Percentiles rank a stretch among this genome's conserved stretches.
Conservation (phyloP, 2,329 filamentous ascomycete genomes). For the Exophiala calicioides region DNA sequence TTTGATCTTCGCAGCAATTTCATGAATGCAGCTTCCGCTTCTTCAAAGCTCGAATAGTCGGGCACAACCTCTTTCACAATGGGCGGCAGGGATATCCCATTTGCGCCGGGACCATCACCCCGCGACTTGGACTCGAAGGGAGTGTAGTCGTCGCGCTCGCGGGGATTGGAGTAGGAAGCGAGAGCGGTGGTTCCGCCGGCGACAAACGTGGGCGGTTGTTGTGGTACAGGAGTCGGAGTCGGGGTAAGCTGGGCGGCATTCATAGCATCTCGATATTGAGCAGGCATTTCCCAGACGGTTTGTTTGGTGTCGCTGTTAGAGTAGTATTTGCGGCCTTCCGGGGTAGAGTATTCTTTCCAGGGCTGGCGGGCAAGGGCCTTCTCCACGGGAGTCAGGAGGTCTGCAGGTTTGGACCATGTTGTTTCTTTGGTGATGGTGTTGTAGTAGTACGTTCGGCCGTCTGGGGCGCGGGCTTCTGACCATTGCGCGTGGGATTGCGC, state of each 20-base stretch:
- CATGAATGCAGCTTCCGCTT: slow-evolving; percentile 89
- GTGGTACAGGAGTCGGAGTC: slow-evolving; percentile 44
- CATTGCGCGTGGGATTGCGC: slow-evolving; percentile 63
- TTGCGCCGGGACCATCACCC: slow-evolving; percentile 44
- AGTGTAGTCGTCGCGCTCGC: slow-evolving; percentile 52
- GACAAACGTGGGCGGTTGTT: slow-evolving; percentile 58
- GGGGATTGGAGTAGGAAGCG: slow-evolving; percentile 38
- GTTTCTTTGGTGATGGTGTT: slow-evolving; percentile 83
- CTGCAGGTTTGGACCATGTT: slow-evolving; percentile 91
- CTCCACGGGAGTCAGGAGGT: slow-evolving; percentile 81
- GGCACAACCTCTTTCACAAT: slow-evolving; percentile 60
- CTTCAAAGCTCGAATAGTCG: slow-evolving; percentile 76
- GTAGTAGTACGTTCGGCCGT: slow-evolving; percentile 89
- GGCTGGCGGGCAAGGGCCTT: slow-evolving; percentile 78
- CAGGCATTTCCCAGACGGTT: slow-evolving; percentile 94
- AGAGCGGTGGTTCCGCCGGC: slow-evolving; percentile 55
- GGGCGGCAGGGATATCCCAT: slow-evolving; percentile 41
- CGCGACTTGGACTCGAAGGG: slow-evolving; percentile 50
- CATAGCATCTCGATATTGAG: slow-evolving; percentile 73
- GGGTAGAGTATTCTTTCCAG: slow-evolving; percentile 89
- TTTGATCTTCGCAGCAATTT: slow-evolving; percentile 84
- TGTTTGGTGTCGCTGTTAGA: slow-evolving; percentile 88
- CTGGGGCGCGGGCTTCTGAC: slow-evolving; percentile 78
- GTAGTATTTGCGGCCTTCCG: slow-evolving; percentile 91
- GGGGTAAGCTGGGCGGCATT: slow-evolving; percentile 55